A percentile compares a stretch with the other conserved stretches of the same genome.
Evolutionary conservation across 148 eudicot genomes (phyloP).

Genomic region (Rhododendron simsii): DNA sequence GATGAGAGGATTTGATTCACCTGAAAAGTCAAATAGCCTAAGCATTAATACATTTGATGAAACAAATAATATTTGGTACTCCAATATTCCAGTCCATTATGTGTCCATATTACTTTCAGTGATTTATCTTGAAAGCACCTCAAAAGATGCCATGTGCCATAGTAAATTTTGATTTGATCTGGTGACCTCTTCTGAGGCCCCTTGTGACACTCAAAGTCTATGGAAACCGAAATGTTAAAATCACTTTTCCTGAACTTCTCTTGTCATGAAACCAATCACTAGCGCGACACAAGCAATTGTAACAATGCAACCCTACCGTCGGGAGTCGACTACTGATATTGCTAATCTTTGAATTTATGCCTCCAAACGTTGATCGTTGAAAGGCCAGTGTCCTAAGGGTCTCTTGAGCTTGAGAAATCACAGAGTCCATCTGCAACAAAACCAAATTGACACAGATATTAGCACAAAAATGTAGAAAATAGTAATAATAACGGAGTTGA

Average conservation of each 20-base stretch:
- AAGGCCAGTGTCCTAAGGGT: slow-evolving; percentile 43
- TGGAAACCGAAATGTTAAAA: not conserved
- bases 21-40: slow-evolving; percentile 37
- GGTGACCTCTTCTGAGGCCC: not conserved
- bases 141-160: not conserved
- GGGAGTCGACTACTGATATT: slow-evolving; percentile 59
- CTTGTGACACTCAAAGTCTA: not conserved
- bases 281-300: not conserved
- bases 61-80: not conserved
- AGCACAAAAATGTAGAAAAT: not conserved
- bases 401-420: slow-evolving; percentile 62
- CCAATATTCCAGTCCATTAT: not conserved
- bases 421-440: slow-evolving; percentile 45
- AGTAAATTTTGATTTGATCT: not conserved
- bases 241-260: not conserved
- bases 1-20: slow-evolving; percentile 79
- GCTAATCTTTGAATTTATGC: slow-evolving; percentile 56
- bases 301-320: slow-evolving; percentile 27
- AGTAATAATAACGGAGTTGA: not conserved
- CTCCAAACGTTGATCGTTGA: slow-evolving; percentile 59
- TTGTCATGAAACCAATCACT: not conserved
- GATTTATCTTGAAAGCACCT: not conserved
- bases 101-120: not conserved
- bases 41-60: not conserved
- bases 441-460: not conserved